phyloP scores from a whole-genome alignment of 2,329 filamentous ascomycete genomes.

The Alternaria gaisen region DNA sequence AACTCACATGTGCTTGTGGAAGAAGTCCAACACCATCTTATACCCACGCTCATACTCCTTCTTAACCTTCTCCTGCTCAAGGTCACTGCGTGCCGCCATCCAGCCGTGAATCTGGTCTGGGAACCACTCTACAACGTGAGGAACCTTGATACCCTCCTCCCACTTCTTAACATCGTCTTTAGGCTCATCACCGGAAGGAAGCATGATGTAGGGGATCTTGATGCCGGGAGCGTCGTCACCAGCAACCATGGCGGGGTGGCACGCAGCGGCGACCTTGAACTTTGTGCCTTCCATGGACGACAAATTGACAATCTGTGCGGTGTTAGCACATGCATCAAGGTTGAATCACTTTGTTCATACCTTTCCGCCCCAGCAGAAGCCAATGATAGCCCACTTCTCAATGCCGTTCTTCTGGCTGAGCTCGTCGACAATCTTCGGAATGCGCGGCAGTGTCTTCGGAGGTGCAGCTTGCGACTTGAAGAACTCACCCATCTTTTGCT shows the following conservation, averaged over 20 bases:
- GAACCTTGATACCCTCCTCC: slow-evolving; percentile 58
- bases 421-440: slow-evolving; percentile 64
- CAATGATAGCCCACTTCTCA: slow-evolving; percentile 66
- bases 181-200: slow-evolving; percentile 66
- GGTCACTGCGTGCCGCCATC: slow-evolving; percentile 57
- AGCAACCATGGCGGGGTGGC: slow-evolving; percentile 69
- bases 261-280: slow-evolving; percentile 66
- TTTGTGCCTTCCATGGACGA: slow-evolving; percentile 59
- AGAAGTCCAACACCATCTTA: slow-evolving; percentile 59
- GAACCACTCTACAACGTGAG: slow-evolving; percentile 60
- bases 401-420: slow-evolving; percentile 60
- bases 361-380: slow-evolving; percentile 68
- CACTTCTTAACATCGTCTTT: slow-evolving; percentile 61
- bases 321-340: neutral
- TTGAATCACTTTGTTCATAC: slow-evolving; percentile 38
- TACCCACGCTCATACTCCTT: slow-evolving; percentile 62
- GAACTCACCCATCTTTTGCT: slow-evolving; percentile 67
- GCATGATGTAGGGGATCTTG: slow-evolving; percentile 65
- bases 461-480: slow-evolving; percentile 66
- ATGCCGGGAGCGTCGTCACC: slow-evolving; percentile 64
- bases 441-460: slow-evolving; percentile 64
- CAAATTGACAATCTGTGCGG: slow-evolving; percentile 63
- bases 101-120: slow-evolving; percentile 58
- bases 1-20: slow-evolving; percentile 63
- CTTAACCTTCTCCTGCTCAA: slow-evolving; percentile 59